phyloP scores from a whole-genome alignment of 208 protist genomes.

The Trichomonas gallinae region DNA sequence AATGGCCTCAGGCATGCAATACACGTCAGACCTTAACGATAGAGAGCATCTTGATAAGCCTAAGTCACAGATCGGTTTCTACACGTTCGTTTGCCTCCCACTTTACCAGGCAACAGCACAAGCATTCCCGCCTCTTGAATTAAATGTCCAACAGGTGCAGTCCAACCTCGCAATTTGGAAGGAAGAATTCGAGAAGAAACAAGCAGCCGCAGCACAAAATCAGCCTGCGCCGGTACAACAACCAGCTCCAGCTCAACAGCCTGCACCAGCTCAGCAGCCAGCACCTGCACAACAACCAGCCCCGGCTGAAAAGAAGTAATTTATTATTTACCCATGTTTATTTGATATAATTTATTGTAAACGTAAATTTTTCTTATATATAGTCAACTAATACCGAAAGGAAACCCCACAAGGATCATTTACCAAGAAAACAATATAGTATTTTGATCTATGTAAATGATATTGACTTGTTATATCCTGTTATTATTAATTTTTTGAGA shows the following conservation, averaged over 20 bases:
- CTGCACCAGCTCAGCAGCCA: background rate
- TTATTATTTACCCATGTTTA: background rate
- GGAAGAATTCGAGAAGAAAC: background rate
- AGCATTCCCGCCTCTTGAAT: background rate
- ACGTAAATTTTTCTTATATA: too few relatives aligned
- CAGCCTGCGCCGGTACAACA: background rate
- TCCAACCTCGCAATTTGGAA: background rate
- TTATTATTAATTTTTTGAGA: too few relatives aligned
- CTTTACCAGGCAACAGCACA: background rate
- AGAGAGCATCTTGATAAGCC: background rate
- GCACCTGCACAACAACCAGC: too few relatives aligned
- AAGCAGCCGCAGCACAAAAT: background rate
- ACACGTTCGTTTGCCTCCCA: constrained; percentile 3
- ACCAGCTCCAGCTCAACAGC: background rate
- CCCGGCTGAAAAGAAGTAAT: background rate
- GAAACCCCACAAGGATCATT: too few relatives aligned
- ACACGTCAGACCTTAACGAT: background rate
- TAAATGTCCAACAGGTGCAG: background rate
- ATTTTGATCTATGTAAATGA: too few relatives aligned
- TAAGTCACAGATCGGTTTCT: background rate
- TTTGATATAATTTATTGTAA: too few relatives aligned
- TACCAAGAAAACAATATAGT: too few relatives aligned
- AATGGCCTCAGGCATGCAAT: background rate
- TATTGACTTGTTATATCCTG: too few relatives aligned
- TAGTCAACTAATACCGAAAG: too few relatives aligned